Percentiles rank a stretch among this genome's conserved stretches.
Evolutionary conservation across 1,284 basidiomycete genomes (phyloP).

Genomic region (Pseudozyma thailandica): DNA sequence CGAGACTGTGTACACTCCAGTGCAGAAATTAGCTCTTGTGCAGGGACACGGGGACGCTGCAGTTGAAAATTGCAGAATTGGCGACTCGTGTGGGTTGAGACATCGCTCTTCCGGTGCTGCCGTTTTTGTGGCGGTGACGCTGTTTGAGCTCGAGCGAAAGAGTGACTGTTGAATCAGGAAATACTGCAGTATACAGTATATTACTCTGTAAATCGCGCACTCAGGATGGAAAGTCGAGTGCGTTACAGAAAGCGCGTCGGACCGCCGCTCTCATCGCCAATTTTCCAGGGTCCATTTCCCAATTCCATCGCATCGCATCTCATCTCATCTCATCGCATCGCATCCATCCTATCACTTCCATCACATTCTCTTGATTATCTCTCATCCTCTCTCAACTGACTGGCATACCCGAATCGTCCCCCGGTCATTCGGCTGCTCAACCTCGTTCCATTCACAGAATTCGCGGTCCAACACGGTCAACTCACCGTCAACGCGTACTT

Average conservation of each 20-base stretch:
- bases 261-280: slow-evolving; percentile 28
- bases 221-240: neutral
- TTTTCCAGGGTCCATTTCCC: slow-evolving; percentile 41
- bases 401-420: neutral
- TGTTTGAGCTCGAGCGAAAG: neutral
- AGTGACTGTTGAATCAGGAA: slow-evolving; percentile 7
- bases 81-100: slow-evolving; percentile 9
- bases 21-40: too few relatives aligned
- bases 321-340: slow-evolving; percentile 2
- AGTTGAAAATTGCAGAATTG: neutral
- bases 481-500: neutral
- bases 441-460: neutral
- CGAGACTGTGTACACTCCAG: too few relatives aligned
- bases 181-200: too few relatives aligned
- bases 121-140: slow-evolving; percentile 7
- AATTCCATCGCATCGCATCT: slow-evolving; percentile 23
- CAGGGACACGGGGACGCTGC: too few relatives aligned
- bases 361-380: too few relatives aligned
- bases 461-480: neutral
- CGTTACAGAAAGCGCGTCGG: slow-evolving; percentile 17
- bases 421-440: too few relatives aligned
- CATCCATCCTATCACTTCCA: neutral
- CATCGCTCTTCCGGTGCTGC: too few relatives aligned
- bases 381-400: neutral
- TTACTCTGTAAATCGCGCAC: neutral